Evolutionary conservation across 371 early-diverging fungal genomes (phyloP).

Genomic region (Synchytrium microbalum): DNA sequence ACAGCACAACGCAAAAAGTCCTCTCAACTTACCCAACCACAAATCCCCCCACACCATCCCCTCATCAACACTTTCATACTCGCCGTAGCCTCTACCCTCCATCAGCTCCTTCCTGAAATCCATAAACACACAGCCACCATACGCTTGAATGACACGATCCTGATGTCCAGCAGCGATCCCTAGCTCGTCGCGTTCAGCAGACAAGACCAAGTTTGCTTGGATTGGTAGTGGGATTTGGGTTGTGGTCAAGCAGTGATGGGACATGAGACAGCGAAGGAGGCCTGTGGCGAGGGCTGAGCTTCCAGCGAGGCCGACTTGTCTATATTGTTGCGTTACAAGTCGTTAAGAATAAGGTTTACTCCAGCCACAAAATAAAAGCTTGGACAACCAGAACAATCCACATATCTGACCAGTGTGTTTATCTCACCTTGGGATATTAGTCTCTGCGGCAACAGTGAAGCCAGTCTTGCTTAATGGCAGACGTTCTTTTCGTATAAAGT

Average conservation of each 20-base stretch:
- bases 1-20: background rate
- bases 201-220: constrained; percentile 51
- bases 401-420: too few relatives aligned
- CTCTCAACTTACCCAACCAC: constrained; percentile 22
- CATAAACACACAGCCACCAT: constrained; percentile 62
- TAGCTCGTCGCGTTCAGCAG: constrained; percentile 53
- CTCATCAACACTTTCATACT: constrained; percentile 43
- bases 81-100: constrained; percentile 50
- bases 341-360: background rate
- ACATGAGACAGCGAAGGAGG: constrained; percentile 44
- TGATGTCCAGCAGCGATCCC: constrained; percentile 60
- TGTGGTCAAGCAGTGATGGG: constrained; percentile 36
- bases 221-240: constrained; percentile 39
- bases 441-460: constrained; percentile 45
- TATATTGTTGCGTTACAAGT: background rate
- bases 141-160: constrained; percentile 60
- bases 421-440: constrained; percentile 60
- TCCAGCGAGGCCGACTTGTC: constrained; percentile 66
- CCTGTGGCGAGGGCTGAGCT: constrained; percentile 59
- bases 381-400: too few relatives aligned
- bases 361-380: background rate
- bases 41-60: constrained; percentile 8
- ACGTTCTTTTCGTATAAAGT: constrained; percentile 32
- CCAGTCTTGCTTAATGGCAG: constrained; percentile 42
- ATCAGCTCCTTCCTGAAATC: constrained; percentile 50